phyloP scores from a whole-genome alignment of 148 eudicot genomes.

The Diospyros lotus region DNA sequence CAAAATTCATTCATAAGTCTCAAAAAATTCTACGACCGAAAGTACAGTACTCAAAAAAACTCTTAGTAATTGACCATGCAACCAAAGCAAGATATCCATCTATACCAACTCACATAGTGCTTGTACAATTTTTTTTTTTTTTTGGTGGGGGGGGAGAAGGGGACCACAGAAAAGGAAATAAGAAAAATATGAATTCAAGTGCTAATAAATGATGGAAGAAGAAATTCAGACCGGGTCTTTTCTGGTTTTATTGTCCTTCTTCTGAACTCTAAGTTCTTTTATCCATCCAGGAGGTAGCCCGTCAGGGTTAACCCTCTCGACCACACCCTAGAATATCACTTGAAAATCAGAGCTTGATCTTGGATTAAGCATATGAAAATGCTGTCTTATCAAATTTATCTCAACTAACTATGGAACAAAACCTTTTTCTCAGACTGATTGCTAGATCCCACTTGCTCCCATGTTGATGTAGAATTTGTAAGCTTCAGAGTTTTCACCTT shows the following conservation, averaged over 20 bases:
- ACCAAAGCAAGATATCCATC: not conserved
- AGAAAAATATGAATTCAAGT: not conserved
- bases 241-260: slow-evolving; percentile 27
- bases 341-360: slow-evolving; percentile 16
- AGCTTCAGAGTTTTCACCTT: slow-evolving; percentile 1
- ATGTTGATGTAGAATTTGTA: slow-evolving; percentile 16
- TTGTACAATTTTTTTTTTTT: too few species aligned
- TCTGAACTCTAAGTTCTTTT: slow-evolving; percentile 47
- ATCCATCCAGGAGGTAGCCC: slow-evolving; percentile 71
- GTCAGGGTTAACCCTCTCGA: slow-evolving; percentile 38
- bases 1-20: slow-evolving; percentile 2
- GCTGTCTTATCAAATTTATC: not conserved
- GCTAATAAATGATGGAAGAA: not conserved
- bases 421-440: slow-evolving; percentile 31
- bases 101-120: not conserved
- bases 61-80: not conserved
- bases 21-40: not conserved
- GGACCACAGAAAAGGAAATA: not conserved
- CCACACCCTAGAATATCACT: slow-evolving; percentile 30
- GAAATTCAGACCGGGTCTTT: slow-evolving; percentile 42
- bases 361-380: not conserved
- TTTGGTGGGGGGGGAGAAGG: not conserved
- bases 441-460: slow-evolving; percentile 18
- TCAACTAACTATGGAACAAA: slow-evolving; percentile 20
- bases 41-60: not conserved